Evolutionary conservation across 202 grass and related monocot genomes (phyloP).

Genomic region (Zoysia matrella): DNA sequence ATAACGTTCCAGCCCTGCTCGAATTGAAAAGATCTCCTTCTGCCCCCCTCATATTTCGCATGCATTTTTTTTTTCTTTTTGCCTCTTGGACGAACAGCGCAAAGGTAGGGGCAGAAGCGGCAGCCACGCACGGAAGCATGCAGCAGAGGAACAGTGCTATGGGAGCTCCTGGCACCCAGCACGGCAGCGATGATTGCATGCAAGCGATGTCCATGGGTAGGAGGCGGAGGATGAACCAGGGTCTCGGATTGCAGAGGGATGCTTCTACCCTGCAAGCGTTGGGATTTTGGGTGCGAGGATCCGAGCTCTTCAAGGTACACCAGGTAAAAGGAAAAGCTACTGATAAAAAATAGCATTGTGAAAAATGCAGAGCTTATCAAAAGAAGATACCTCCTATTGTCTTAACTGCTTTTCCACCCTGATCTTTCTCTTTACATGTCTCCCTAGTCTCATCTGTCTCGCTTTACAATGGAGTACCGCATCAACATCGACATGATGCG

Average conservation of each 20-base stretch:
- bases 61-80: background rate
- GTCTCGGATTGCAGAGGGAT: constrained; percentile 53
- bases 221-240: constrained; percentile 48
- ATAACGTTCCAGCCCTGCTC: background rate
- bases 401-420: constrained; percentile 54
- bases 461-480: constrained; percentile 21
- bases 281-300: constrained; percentile 57
- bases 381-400: constrained; percentile 58
- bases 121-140: constrained; percentile 51
- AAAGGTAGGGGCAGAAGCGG: constrained; percentile 52
- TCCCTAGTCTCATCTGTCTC: background rate
- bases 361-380: constrained; percentile 36
- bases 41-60: constrained; percentile 8
- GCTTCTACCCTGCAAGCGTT: constrained; percentile 56
- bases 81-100: constrained; percentile 59
- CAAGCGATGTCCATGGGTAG: constrained; percentile 37
- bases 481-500: constrained; percentile 11
- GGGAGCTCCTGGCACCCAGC: constrained; percentile 49
- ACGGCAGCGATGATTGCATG: constrained; percentile 58
- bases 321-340: constrained; percentile 30
- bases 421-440: constrained; percentile 56
- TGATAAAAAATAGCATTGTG: constrained; percentile 35
- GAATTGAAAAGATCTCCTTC: constrained; percentile 1
- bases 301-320: constrained; percentile 34
- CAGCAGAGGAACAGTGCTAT: constrained; percentile 60